Base-by-base conservation (phyloP, 2,329 filamentous ascomycete species). In the Fusarium pilosicola region DNA sequence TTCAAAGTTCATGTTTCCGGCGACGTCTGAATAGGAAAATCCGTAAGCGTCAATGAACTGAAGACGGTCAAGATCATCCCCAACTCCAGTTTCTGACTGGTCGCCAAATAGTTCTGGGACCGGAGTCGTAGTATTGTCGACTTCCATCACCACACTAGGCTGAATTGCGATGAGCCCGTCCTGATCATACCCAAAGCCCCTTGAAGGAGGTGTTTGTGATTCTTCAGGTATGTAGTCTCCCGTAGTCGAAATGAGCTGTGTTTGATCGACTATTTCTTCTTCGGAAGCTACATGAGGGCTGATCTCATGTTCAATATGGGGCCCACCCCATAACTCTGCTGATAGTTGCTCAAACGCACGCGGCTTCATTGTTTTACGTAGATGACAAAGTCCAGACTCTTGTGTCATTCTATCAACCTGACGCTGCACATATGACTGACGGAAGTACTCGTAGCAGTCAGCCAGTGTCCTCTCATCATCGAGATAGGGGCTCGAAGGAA, bases 301-400 rank as follows among this genome's bases (percentile, higher is more conserved):
- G 12, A 11, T 24, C n/a, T 20, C 17, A 34, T 34, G 4, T 34
- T 51, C 12, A 12, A 18, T 10, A 20, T 2, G 1, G 30, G 2
- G 15, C 5, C 7, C 2, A 6, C 14, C 12, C 48, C 3, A 51
- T 3, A 34, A 10, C 30, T 32, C 30, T 32, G 30, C 30, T 32
- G 5, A 2, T 20, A 51, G 12, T 20, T 20, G 11, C 26, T 26
- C 48, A 51, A 20, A 34, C 17, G 2, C 2, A n/a, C 9, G 0
- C 3, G 1, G 13, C 5, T 1, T 1, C 6, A 51, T 5, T 14
- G 5, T 20, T 24, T 20, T 7, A 8, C 6, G 3, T 10, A 34
- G n/a, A 20, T 24, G 12, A 7, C n/a, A 6, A 36, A 52, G 22
- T 18, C 12, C 7, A 52, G 48, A 34, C 17, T 52, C n/a, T 1